Conservation (phyloP, 73 alveolate genomes). For the Paramecium octaurelia region DNA sequence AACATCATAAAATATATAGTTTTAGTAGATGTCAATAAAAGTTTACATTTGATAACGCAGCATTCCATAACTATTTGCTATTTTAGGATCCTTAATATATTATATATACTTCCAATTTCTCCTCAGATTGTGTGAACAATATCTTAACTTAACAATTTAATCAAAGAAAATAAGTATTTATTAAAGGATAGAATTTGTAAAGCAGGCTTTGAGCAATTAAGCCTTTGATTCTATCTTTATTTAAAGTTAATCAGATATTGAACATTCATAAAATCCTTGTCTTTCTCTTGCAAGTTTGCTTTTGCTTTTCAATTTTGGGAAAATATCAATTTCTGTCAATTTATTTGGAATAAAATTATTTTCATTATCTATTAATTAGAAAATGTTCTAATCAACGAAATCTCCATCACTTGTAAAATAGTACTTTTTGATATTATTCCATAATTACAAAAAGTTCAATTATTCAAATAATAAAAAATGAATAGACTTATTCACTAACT, state of each 20-base stretch:
- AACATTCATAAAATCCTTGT: not conserved
- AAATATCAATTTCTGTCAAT: not conserved
- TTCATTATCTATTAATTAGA: not conserved
- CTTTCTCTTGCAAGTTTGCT: not conserved
- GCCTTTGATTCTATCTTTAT: not conserved
- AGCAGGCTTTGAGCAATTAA: not conserved
- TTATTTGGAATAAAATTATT: not conserved
- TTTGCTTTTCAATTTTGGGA: not conserved
- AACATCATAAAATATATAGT: constrained; percentile 18
- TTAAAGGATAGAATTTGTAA: not conserved
- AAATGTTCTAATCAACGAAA: not conserved
- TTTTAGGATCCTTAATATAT: not conserved
- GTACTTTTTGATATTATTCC: not conserved
- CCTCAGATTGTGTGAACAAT: not conserved
- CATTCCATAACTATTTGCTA: constrained; percentile 1
- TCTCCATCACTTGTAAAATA: constrained; percentile 45
- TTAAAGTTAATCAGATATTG: not conserved
- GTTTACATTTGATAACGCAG: constrained; percentile 2
- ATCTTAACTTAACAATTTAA: not conserved
- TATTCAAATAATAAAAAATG: constrained; percentile 2
- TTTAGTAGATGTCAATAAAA: not conserved
- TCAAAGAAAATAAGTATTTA: not conserved
- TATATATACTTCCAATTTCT: constrained; percentile 14
- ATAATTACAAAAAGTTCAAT: not conserved
- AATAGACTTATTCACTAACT: not conserved